Percentiles rank a stretch among this genome's conserved stretches.
Evolutionary conservation across 371 early-diverging fungal genomes (phyloP).

Genomic region (Apophysomyces ossiformis): DNA sequence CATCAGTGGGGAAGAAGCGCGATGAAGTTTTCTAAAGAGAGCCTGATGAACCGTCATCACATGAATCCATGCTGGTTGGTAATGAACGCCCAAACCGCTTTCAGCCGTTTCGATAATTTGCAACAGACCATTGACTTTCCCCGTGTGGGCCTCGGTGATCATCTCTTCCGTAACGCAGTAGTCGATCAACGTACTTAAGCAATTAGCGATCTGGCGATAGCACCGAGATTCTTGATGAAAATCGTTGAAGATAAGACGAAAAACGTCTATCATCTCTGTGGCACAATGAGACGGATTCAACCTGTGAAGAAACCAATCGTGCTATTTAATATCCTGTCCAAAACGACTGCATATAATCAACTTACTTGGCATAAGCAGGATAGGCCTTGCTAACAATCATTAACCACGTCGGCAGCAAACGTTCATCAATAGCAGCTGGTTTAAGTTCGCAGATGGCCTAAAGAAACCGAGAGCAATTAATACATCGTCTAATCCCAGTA

Average conservation of each 20-base stretch:
- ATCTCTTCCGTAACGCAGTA: conserved; percentile 74
- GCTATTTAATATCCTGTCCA: no score
- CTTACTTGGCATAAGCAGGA: conserved; percentile 61
- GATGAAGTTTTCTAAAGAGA: conserved; percentile 76
- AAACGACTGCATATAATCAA: neutral
- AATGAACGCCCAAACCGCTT: conserved; percentile 74
- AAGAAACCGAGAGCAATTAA: conserved; percentile 5
- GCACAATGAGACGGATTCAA: conserved; percentile 55
- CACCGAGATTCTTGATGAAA: conserved; percentile 68
- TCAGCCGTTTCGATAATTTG: conserved; percentile 60
- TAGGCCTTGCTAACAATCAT: conserved; percentile 79
- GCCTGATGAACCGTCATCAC: conserved; percentile 79
- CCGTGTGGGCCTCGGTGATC: conserved; percentile 56
- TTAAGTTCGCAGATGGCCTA: conserved; percentile 77
- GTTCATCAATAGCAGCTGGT: conserved; percentile 84
- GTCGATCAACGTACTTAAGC: conserved; percentile 67
- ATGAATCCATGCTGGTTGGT: conserved; percentile 81
- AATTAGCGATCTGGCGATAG: conserved; percentile 64
- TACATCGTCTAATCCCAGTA: no score
- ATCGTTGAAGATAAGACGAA: conserved; percentile 73
- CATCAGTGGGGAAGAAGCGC: conserved; percentile 65
- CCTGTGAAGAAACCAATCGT: conserved; percentile 17
- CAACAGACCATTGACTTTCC: conserved; percentile 43
- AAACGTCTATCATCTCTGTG: conserved; percentile 67
- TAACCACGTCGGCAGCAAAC: conserved; percentile 86